Evolutionary conservation across 2,329 filamentous ascomycete genomes (phyloP).

Genomic region (Capronia coronata): DNA sequence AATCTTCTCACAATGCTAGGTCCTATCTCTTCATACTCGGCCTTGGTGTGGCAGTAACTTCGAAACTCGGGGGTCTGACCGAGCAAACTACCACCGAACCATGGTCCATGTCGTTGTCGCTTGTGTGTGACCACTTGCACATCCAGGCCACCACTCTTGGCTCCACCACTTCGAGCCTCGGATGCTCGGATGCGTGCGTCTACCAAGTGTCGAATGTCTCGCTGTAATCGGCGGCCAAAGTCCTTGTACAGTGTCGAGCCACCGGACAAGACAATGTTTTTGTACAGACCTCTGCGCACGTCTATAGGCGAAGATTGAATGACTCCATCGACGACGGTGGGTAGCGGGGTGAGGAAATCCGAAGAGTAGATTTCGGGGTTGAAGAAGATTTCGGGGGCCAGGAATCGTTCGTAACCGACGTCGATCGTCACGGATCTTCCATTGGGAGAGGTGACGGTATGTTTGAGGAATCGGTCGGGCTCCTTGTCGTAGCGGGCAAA

Average conservation of each 20-base stretch:
- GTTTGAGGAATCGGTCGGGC: conserved; percentile 81
- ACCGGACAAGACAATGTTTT: conserved; percentile 97
- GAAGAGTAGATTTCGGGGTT: conserved; percentile 99
- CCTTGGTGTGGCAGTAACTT: conserved; percentile 95
- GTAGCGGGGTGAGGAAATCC: conserved; percentile 92
- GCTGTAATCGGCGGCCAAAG: conserved; percentile 89
- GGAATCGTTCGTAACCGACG: conserved; percentile 94
- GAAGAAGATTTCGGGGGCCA: conserved; percentile 99
- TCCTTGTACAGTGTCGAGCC: conserved; percentile 98
- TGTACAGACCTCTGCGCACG: conserved; percentile 92
- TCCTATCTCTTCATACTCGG: conserved; percentile 86
- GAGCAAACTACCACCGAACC: conserved; percentile 94
- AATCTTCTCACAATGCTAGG: conserved; percentile 94
- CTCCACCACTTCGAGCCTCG: conserved; percentile 83
- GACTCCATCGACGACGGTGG: conserved; percentile 88
- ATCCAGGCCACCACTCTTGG: conserved; percentile 86
- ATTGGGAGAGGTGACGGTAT: conserved; percentile 77
- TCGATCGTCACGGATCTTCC: conserved; percentile 81
- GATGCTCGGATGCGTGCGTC: conserved; percentile 89
- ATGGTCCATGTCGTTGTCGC: conserved; percentile 91
- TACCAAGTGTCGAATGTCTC: conserved; percentile 93
- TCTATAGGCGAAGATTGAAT: conserved; percentile 98
- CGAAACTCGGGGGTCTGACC: conserved; percentile 97
- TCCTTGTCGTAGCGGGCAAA: conserved; percentile 92
- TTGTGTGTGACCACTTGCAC: conserved; percentile 98